Conservation (phyloP, 768 basidiomycete species). For the Grammothele lineata region DNA sequence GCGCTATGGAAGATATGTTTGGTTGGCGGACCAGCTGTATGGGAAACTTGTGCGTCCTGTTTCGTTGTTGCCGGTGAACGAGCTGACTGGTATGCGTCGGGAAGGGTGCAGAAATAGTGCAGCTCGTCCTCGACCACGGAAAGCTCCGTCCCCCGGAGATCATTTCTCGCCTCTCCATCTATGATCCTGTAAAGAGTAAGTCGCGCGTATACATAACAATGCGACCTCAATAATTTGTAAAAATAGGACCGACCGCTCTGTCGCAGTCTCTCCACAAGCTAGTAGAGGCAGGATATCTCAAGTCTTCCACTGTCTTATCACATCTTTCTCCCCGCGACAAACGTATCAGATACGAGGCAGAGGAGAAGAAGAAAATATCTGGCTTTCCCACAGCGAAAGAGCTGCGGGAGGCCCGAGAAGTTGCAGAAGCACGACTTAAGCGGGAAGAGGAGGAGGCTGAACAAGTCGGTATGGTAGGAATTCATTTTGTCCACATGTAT, state of each 20-base stretch:
- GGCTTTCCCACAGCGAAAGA: constrained; percentile 83
- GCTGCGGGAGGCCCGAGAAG: constrained; percentile 65
- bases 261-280: constrained; percentile 63
- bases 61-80: too few species aligned
- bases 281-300: constrained; percentile 69
- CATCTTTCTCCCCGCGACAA: constrained; percentile 81
- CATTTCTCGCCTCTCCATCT: constrained; percentile 43
- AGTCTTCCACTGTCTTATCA: constrained; percentile 71
- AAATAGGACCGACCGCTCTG: constrained; percentile 42
- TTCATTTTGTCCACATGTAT: not conserved
- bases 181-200: constrained; percentile 37
- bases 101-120: constrained; percentile 77
- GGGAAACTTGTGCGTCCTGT: constrained; percentile 60
- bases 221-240: not conserved
- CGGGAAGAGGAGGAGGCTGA: constrained; percentile 73
- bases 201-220: constrained; percentile 1
- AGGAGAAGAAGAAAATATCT: constrained; percentile 67
- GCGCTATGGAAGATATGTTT: constrained; percentile 80
- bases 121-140: constrained; percentile 77
- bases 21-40: constrained; percentile 65
- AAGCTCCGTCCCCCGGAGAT: constrained; percentile 79
- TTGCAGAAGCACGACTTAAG: constrained; percentile 57
- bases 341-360: constrained; percentile 72
- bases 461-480: constrained; percentile 65
- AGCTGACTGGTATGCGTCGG: too few species aligned